Conservation (phyloP, 148 eudicot genomes). For the Gaultheria prostrata region DNA sequence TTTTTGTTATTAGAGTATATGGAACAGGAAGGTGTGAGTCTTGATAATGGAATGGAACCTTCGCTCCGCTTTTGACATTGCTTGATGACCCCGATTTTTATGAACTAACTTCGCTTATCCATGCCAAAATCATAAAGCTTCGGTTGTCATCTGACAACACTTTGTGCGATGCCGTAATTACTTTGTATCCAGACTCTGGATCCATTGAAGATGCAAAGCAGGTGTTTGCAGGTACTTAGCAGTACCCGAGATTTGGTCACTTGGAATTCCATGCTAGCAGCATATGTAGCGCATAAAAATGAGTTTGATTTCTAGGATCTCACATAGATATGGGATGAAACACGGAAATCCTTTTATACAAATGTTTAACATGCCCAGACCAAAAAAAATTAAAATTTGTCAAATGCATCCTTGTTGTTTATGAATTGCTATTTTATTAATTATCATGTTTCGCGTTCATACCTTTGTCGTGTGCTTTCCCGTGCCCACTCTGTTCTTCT, state of each 20-base stretch:
- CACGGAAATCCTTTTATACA: too few relatives aligned
- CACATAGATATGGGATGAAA: too few relatives aligned
- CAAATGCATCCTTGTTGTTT: too few relatives aligned
- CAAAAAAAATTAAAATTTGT: too few relatives aligned
- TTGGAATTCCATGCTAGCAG: conserved; percentile 79
- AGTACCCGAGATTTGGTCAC: conserved; percentile 54
- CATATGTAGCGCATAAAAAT: conserved; percentile 38
- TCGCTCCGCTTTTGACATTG: conserved; percentile 63
- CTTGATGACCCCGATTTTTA: conserved; percentile 44
- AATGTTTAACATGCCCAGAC: too few relatives aligned
- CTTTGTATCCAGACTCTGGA: conserved; percentile 61
- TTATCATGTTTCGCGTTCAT: too few relatives aligned
- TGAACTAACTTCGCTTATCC: conserved; percentile 43
- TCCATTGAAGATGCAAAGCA: conserved; percentile 48
- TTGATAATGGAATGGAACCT: conserved; percentile 66
- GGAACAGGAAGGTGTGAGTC: conserved; percentile 43
- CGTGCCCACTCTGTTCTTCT: too few relatives aligned
- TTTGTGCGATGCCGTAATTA: conserved; percentile 56
- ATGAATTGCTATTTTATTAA: too few relatives aligned
- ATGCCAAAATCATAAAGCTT: conserved; percentile 48
- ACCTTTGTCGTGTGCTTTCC: too few relatives aligned
- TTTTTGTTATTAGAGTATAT: conserved; percentile 42
- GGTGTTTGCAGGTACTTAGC: conserved; percentile 39
- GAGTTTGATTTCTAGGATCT: too few relatives aligned
- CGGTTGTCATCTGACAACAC: conserved; percentile 51